Base-by-base conservation (phyloP, 2,329 filamentous ascomycete species). In the Metarhizium brunneum region DNA sequence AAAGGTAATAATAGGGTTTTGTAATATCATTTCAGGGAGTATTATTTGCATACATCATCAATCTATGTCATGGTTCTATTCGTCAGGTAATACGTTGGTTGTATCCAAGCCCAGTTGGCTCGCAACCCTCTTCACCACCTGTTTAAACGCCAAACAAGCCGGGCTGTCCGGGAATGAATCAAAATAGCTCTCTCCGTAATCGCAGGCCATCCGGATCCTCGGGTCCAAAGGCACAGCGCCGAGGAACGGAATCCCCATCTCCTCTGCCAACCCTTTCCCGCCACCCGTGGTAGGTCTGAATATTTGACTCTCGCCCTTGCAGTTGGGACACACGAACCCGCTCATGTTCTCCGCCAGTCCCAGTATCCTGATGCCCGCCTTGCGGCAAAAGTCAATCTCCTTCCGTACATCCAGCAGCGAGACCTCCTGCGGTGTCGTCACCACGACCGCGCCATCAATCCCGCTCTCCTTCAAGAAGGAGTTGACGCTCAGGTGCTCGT, bases 331-430 rank as follows among this genome's bases (percentile, higher is more conserved):
- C 54, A 99, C 92, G 64, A 97, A 99, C 3, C 91, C 90, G 57
- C 86, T 90, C 94, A 99, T 99, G 68, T 99, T 99, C 76, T 99
- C 94, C 16, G 96, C 94, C 45, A 99, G 77, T 0, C 94, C 94
- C 3, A 99, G 71, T 6, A 99, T 83, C 50, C 79, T 81, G 62
- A 99, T 97, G 4, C 89, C 90, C 0, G 94, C 94, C 73, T 99
- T 99, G 57, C 85, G 80, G 72, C 95, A 99, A 67, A 99, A 99
- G 67, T 99, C 92, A 57, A 99, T 92, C 72, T 99, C 94, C 73
- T 96, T 97, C 62, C 94, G 79, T 13, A 99, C 94, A 68, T 99
- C 94, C 48, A 99, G 78, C 54, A 99, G 76, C 2, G 87, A 83
- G 18, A 97, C 90, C 72, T 99, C 95, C 69, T 99, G 94, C 2